phyloP scores from a whole-genome alignment of 1,284 basidiomycete species.

The Ustilago curta region DNA sequence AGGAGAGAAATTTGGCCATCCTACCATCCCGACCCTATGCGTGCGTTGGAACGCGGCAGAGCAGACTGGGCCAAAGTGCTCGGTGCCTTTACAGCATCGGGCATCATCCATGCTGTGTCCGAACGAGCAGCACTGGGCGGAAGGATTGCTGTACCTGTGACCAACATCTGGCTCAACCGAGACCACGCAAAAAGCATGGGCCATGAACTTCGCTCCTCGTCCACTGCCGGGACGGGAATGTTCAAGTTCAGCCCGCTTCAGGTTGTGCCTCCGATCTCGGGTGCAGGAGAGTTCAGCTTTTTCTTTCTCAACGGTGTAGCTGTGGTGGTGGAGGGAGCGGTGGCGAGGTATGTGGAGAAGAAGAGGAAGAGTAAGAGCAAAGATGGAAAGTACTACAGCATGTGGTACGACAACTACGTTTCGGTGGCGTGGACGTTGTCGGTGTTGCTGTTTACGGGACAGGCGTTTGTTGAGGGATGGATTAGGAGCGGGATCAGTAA shows the following conservation, averaged over 20 bases:
- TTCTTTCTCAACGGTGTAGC: constrained; percentile 56
- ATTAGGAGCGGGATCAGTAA: constrained; percentile 46
- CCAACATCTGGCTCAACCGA: constrained; percentile 43
- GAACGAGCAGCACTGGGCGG: constrained; percentile 52
- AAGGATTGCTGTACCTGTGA: constrained; percentile 43
- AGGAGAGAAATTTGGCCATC: constrained; percentile 41
- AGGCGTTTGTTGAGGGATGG: constrained; percentile 56
- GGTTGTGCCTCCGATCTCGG: constrained; percentile 49
- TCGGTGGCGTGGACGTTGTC: constrained; percentile 45
- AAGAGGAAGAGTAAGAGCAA: constrained; percentile 16
- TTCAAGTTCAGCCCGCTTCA: constrained; percentile 29
- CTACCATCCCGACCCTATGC: constrained; percentile 49
- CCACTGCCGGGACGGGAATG: constrained; percentile 1
- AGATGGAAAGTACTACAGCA: constrained; percentile 27
- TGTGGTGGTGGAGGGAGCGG: constrained; percentile 47
- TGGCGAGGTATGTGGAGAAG: constrained; percentile 29
- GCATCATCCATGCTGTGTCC: constrained; percentile 51
- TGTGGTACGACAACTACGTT: constrained; percentile 44
- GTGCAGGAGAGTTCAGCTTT: constrained; percentile 54
- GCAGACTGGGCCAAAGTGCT: constrained; percentile 59
- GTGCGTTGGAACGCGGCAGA: constrained; percentile 37
- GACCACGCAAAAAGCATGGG: constrained; percentile 43
- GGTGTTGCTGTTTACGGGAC: constrained; percentile 50
- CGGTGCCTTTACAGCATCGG: constrained; percentile 50
- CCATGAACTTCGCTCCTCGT: constrained; percentile 24